Conservation (phyloP, 1,284 basidiomycete species). For the Ceratobasidium sp. region DNA sequence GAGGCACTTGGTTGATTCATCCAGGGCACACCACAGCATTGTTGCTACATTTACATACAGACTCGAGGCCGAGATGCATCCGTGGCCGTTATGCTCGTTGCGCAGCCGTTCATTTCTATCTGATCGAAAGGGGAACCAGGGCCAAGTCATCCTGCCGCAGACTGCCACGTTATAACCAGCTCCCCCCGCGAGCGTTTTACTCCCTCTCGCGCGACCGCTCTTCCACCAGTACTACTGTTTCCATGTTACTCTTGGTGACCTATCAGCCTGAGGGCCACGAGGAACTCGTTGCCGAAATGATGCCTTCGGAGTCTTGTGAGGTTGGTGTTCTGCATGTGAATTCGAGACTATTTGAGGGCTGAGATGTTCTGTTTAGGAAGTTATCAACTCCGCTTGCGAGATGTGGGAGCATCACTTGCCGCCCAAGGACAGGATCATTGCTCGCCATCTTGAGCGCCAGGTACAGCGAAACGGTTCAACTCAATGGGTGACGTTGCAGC, state of each 20-base stretch:
- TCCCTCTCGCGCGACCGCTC: background rate
- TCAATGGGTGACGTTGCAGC: constrained; percentile 7
- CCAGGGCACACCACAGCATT: background rate
- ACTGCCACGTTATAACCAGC: background rate
- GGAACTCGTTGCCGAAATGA: background rate
- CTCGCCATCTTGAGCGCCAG: constrained; percentile 2
- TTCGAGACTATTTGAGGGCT: background rate
- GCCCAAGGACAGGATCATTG: constrained; percentile 2
- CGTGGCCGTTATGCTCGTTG: background rate
- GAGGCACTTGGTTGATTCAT: background rate
- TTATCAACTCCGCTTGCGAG: constrained; percentile 19
- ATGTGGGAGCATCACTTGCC: constrained; percentile 17
- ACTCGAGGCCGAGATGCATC: background rate
- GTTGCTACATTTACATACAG: background rate
- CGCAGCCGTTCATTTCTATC: background rate
- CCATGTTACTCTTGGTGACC: constrained; percentile 16
- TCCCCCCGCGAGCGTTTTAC: background rate
- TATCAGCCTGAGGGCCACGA: constrained; percentile 20
- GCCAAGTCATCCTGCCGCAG: background rate
- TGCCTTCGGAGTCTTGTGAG: constrained; percentile 27
- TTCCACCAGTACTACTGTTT: background rate
- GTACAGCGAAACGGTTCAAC: background rate
- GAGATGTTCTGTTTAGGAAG: background rate
- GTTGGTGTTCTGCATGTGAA: constrained; percentile 14
- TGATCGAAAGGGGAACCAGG: background rate